Evolutionary conservation across 2,329 filamentous ascomycete species (phyloP).

Genomic region (Zasmidium angulare): DNA sequence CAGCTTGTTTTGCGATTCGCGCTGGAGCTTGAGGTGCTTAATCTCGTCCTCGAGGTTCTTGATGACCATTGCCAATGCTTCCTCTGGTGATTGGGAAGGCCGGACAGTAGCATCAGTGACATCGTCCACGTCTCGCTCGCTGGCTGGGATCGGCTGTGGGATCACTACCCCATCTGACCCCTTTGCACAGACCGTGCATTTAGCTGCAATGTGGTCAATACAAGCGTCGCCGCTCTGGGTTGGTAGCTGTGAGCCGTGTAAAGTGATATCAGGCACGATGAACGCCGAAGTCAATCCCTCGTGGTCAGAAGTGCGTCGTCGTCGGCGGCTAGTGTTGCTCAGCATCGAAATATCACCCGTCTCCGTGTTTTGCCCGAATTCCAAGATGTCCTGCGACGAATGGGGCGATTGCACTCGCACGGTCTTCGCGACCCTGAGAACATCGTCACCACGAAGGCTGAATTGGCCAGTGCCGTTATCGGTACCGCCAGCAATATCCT

Average conservation of each 20-base stretch:
- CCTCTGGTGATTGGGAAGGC: conserved; percentile 63
- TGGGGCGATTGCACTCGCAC: conserved; percentile 39
- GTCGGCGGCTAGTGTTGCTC: conserved; percentile 52
- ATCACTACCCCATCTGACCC: conserved; percentile 41
- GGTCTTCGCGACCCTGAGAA: conserved; percentile 31
- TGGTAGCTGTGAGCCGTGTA: conserved; percentile 34
- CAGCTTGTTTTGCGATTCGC: conserved; percentile 59
- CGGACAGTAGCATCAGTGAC: conserved; percentile 61
- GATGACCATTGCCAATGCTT: conserved; percentile 78
- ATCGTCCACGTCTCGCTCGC: conserved; percentile 37
- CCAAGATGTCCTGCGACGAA: conserved; percentile 31
- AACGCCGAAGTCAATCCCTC: conserved; percentile 61
- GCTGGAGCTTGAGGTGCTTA: conserved; percentile 69
- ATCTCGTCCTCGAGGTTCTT: conserved; percentile 80
- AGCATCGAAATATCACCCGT: conserved; percentile 46
- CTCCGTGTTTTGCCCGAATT: conserved; percentile 30
- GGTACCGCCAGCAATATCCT: conserved; percentile 44
- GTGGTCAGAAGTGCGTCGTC: conserved; percentile 45
- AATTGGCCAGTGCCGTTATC: conserved; percentile 37
- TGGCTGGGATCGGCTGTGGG: conserved; percentile 38
- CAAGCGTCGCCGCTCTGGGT: conserved; percentile 22
- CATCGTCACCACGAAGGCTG: conserved; percentile 28
- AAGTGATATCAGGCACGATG: conserved; percentile 63
- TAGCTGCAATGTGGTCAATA: conserved; percentile 46
- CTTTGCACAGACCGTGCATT: conserved; percentile 56